Conservation (phyloP, 2,329 filamentous ascomycete species). For the Arthrobotrys musiformis region DNA sequence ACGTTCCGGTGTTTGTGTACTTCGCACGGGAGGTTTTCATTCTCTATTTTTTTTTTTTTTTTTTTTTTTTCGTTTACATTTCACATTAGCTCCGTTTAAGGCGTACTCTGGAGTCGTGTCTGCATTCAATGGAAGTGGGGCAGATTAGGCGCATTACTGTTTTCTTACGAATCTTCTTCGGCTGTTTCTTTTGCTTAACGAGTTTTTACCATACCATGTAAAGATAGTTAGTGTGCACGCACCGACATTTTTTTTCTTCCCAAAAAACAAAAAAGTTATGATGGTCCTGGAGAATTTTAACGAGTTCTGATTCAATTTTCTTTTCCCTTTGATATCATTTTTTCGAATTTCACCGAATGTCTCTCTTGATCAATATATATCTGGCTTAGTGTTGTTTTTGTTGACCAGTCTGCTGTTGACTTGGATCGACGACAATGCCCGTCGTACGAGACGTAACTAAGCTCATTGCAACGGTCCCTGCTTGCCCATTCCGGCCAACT, state of each 20-base stretch:
- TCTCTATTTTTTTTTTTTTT: not conserved
- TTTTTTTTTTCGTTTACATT: constrained; percentile 32
- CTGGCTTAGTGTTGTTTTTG: constrained; percentile 9
- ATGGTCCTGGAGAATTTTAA: constrained; percentile 40
- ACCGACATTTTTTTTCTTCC: constrained; percentile 28
- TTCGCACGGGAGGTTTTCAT: constrained; percentile 40
- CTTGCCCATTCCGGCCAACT: constrained; percentile 37
- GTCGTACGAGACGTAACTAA: constrained; percentile 48
- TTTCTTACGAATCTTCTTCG: constrained; percentile 38
- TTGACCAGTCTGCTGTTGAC: not conserved
- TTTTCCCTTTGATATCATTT: constrained; percentile 20
- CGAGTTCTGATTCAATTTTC: constrained; percentile 16
- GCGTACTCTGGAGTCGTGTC: constrained; percentile 59
- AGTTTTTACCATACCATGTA: constrained; percentile 37
- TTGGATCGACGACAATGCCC: constrained; percentile 29
- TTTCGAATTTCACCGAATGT: not conserved
- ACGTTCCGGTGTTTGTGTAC: constrained; percentile 1
- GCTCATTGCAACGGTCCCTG: constrained; percentile 42
- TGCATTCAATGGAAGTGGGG: constrained; percentile 24
- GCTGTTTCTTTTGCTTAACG: constrained; percentile 3
- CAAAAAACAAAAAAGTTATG: constrained; percentile 37
- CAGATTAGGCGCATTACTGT: constrained; percentile 37
- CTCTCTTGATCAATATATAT: not conserved
- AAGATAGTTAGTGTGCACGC: constrained; percentile 48
- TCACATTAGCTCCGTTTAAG: constrained; percentile 21